Conservation (phyloP, 2,329 filamentous ascomycete genomes). For the Periconia macrospinosa region DNA sequence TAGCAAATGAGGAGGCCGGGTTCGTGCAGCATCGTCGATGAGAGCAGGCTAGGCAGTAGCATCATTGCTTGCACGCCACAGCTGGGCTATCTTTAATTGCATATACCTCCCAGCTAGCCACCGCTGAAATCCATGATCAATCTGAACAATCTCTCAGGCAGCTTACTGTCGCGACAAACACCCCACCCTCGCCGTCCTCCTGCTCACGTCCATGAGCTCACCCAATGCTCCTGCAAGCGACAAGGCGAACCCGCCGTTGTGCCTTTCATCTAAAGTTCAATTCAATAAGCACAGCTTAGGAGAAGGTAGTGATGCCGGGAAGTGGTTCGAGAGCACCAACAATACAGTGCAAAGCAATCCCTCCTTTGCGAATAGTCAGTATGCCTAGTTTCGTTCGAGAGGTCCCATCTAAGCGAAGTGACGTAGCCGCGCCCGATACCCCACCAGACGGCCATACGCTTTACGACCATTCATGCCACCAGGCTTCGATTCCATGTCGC, state of each 20-base stretch:
- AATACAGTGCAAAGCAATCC: slow-evolving; percentile 45
- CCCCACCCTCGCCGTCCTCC: slow-evolving; percentile 47
- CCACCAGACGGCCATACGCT: slow-evolving; percentile 39
- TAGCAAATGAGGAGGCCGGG: no score
- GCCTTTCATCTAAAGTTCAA: slow-evolving; percentile 34
- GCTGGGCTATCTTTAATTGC: no score
- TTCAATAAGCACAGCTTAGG: slow-evolving; percentile 48
- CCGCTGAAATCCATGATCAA: no score
- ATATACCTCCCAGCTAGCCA: no score
- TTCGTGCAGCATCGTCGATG: no score
- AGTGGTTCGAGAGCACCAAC: slow-evolving; percentile 57
- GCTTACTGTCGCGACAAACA: neutral
- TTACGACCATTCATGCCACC: slow-evolving; percentile 14
- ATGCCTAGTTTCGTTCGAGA: neutral
- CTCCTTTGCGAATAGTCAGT: slow-evolving; percentile 47
- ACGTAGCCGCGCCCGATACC: slow-evolving; percentile 48
- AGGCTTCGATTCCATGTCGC: slow-evolving; percentile 27
- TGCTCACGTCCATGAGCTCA: slow-evolving; percentile 37
- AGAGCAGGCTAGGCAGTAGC: no score
- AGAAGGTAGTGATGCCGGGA: slow-evolving; percentile 55
- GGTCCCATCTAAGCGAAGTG: slow-evolving; percentile 20
- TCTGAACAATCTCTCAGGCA: no score
- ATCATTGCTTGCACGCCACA: no score
- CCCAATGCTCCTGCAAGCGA: slow-evolving; percentile 31
- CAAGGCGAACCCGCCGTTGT: slow-evolving; percentile 46